These are phyloP conservation scores for Fraxinus dipetala DNA, from an alignment of 305 asterid species.

Conservation along the genomic window DNA sequence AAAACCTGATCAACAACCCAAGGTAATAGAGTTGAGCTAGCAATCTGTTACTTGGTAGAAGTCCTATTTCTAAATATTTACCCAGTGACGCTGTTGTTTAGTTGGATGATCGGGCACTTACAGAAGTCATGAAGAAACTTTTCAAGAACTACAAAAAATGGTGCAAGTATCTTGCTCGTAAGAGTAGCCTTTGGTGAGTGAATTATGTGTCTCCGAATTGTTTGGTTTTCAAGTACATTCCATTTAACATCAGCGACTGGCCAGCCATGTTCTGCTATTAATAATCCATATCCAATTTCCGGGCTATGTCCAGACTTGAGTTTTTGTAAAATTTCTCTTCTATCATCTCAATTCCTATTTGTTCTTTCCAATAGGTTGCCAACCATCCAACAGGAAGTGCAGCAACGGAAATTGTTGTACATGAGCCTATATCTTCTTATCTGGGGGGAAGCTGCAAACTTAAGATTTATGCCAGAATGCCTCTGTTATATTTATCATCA, in stretches of 20 bases:
- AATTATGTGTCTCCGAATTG: constrained; percentile 14
- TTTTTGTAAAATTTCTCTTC: not conserved
- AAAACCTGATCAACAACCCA: constrained; percentile 91
- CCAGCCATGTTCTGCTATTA: constrained; percentile 9
- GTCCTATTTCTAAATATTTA: constrained; percentile 8
- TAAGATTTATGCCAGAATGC: constrained; percentile 99
- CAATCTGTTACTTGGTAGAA: constrained; percentile 12
- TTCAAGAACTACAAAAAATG: constrained; percentile 95
- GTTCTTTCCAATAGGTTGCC: constrained; percentile 71
- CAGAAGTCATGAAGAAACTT: constrained; percentile 92
- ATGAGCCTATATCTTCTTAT: constrained; percentile 97
- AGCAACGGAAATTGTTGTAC: constrained; percentile 88
- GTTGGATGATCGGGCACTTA: constrained; percentile 94
- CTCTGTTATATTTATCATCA: constrained; percentile 95
- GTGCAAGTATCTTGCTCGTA: constrained; percentile 97
- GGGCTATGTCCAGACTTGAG: not conserved
- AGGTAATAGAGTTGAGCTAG: constrained; percentile 39
- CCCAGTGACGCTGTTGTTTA: constrained; percentile 27
- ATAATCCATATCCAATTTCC: not conserved
- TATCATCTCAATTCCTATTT: constrained; percentile 17
- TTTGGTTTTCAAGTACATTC: not conserved
- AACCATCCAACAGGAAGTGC: constrained; percentile 95
- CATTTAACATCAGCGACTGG: not conserved
- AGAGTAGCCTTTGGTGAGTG: constrained; percentile 95
- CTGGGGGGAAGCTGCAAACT: constrained; percentile 99